Conservation (phyloP, 2,329 filamentous ascomycete species). For the Fusarium sp. region DNA sequence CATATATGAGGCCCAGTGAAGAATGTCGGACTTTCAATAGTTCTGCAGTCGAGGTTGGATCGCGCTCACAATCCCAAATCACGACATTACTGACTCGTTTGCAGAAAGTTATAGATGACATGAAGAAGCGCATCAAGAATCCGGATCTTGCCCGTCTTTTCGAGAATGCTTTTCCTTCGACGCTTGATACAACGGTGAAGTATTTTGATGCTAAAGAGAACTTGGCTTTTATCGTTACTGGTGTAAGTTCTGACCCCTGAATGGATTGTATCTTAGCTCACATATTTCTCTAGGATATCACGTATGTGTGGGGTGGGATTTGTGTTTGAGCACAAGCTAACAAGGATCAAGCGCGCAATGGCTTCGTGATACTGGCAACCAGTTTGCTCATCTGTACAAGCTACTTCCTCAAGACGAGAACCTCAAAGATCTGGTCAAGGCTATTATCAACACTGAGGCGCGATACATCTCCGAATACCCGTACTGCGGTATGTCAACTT, state of each 20-base stretch:
- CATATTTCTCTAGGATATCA: conserved; percentile 1
- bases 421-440: conserved; percentile 17
- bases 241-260: neutral
- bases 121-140: conserved; percentile 26
- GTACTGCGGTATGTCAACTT: conserved; percentile 6
- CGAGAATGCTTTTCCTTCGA: conserved; percentile 28
- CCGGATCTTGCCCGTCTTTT: conserved; percentile 26
- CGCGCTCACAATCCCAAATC: fast-evolving
- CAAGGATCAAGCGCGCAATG: neutral
- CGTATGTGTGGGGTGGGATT: neutral
- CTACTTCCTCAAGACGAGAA: conserved; percentile 18
- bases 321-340: neutral
- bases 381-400: conserved; percentile 32
- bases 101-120: conserved; percentile 26
- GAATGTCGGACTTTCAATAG: conserved; percentile 33
- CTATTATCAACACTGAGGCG: conserved; percentile 29
- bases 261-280: neutral
- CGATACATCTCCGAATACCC: conserved; percentile 26
- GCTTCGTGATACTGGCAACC: conserved; percentile 24
- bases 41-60: conserved; percentile 9
- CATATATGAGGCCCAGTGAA: conserved; percentile 26
- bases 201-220: conserved; percentile 21
- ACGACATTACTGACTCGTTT: fast-evolving
- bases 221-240: conserved; percentile 23
- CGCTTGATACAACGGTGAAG: conserved; percentile 25